These are phyloP conservation scores for Apophysomyces variabilis DNA, from an alignment of 371 early-diverging fungal species.

Conservation along the genomic window DNA sequence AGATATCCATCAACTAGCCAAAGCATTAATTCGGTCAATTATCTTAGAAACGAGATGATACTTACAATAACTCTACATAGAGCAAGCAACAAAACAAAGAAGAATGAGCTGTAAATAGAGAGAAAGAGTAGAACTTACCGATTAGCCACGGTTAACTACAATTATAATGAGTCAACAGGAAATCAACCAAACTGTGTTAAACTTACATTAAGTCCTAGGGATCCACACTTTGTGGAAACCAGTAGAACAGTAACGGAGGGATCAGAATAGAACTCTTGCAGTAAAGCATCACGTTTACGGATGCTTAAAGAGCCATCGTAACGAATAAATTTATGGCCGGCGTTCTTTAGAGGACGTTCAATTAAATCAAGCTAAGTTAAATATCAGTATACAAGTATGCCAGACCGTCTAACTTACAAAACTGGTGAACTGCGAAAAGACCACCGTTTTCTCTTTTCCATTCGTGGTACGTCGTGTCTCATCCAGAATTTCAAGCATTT, in stretches of 20 bases:
- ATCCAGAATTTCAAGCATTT: slow-evolving; percentile 51
- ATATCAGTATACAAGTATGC: not conserved
- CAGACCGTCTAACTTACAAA: slow-evolving; percentile 6
- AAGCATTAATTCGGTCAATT: not conserved
- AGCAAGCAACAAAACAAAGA: not conserved
- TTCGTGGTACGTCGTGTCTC: slow-evolving; percentile 30
- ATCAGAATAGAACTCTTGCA: slow-evolving; percentile 54
- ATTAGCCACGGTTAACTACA: slow-evolving; percentile 29
- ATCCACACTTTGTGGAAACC: slow-evolving; percentile 64
- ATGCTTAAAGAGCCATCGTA: slow-evolving; percentile 58
- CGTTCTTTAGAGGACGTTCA: slow-evolving; percentile 61
- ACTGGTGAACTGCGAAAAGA: slow-evolving; percentile 81
- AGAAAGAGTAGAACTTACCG: slow-evolving; percentile 11
- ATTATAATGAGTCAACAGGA: slow-evolving; percentile 18
- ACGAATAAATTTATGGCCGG: slow-evolving; percentile 33
- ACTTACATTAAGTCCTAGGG: slow-evolving; percentile 80
- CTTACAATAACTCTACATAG: slow-evolving; percentile 18
- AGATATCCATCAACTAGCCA: slow-evolving; percentile 58
- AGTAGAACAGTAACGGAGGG: slow-evolving; percentile 60
- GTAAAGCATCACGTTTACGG: slow-evolving; percentile 38
- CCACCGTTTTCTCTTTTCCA: slow-evolving; percentile 69
- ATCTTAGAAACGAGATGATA: not conserved
- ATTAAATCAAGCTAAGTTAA: slow-evolving; percentile 60
- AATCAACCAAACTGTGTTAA: slow-evolving; percentile 45
- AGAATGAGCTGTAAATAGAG: not conserved